Percentiles rank a stretch among this genome's conserved stretches.
Evolutionary conservation across 208 protist species (phyloP).

Genomic region (Trichomonas gallinae): DNA sequence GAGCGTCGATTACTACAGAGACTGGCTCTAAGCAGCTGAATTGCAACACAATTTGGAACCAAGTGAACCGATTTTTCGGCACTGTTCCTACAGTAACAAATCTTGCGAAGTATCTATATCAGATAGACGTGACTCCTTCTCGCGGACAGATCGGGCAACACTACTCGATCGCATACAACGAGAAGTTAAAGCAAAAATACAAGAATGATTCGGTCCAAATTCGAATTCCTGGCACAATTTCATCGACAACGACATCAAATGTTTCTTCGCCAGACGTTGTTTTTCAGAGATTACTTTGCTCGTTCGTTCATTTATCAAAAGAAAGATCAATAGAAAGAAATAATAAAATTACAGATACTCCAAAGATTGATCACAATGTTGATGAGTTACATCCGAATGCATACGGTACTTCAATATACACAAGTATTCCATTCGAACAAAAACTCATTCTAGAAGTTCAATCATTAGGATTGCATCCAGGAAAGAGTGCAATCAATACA

Average conservation of each 20-base stretch:
- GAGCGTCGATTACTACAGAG: background rate
- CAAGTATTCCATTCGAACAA: background rate
- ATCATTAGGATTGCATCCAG: background rate
- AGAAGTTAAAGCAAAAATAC: background rate
- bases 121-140: background rate
- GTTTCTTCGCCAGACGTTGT: background rate
- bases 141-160: background rate
- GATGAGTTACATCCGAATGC: background rate
- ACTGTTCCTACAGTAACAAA: background rate
- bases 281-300: background rate
- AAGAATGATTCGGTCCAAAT: slow-evolving; percentile 3
- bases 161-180: background rate
- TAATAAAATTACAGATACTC: background rate
- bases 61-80: background rate
- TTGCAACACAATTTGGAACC: background rate
- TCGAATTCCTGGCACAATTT: background rate
- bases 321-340: background rate
- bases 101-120: background rate
- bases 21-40: background rate
- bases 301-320: background rate
- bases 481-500: background rate
- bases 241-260: background rate
- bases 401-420: background rate
- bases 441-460: background rate
- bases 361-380: background rate